Evolutionary conservation across 164 flowering plant genomes (phyloP), one percentile per base, ranked within the genome.

Genomic region (Magnolia kwangsiensis): DNA sequence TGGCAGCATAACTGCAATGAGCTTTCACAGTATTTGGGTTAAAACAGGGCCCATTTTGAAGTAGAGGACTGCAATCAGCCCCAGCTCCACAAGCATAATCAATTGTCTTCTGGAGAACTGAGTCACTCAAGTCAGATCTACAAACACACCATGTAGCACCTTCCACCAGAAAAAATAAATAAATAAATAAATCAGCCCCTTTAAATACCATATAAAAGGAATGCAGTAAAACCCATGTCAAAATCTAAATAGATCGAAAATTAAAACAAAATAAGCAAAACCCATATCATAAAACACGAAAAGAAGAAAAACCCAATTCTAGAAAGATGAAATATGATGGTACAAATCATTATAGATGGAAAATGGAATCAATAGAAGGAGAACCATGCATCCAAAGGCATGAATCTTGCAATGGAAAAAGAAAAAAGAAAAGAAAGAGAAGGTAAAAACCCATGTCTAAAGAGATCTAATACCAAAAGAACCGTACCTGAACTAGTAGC

Each of bases 81-180:
- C 96, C 96, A 72, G 84, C 80, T 80, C 94, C 98, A 86, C 98
- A 94, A 66, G 98, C 98, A 79, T 87, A 94, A 75, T 94, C 98
- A 21, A 94, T 49, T 9, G 85, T 64, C 75, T 86, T 92, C 79
- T 94, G 97, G 51, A 88, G 86, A 14, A 55, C 71, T 50, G 72
- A 3, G 1, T 89, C 89, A 75, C 87, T 70, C 70, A 80, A 37
- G 45, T 89, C 92, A 71, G 80, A 81, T 74, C 83, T 90, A 59
- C 97, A 91, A 1, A 88, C 23, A 66, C 95, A 92, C 76, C 87
- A 90, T 50, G 67, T 75, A 64, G 89, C 95, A 82, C 82, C 96
- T 87, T 70, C 63, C 37, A 70, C 27, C 71, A 68, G 8, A 68
- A 18, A 1, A 67, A 29, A 11, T 9, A 27, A 71, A 71, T 8